Conservation (phyloP, 2,329 filamentous ascomycete species). For the Colletotrichum sp. region DNA sequence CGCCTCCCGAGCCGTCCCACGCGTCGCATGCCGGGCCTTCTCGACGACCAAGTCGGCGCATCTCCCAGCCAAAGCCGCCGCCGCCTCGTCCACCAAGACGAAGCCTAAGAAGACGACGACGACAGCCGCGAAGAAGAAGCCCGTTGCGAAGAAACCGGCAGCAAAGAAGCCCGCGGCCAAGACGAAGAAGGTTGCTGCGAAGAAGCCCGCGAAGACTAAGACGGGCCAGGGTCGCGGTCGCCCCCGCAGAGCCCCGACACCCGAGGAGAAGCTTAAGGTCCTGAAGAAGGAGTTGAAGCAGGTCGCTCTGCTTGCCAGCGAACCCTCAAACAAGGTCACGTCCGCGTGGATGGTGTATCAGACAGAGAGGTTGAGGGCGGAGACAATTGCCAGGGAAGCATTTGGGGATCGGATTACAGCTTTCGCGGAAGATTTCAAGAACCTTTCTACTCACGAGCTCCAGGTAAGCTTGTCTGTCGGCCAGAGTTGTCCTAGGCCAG, state of each 20-base stretch:
- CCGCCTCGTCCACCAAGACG: conserved; percentile 22
- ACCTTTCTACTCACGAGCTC: conserved; percentile 42
- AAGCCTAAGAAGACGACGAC: conserved; percentile 27
- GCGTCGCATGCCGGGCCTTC: conserved; percentile 32
- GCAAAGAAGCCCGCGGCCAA: conserved; percentile 24
- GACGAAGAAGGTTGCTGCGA: conserved; percentile 3
- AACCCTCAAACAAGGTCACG: conserved; percentile 37
- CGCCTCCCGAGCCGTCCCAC: conserved; percentile 22
- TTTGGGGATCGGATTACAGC: conserved; percentile 23
- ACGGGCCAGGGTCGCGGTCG: conserved; percentile 24
- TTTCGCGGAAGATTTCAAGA: conserved; percentile 40
- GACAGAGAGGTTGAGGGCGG: conserved; percentile 29
- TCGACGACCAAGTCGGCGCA: conserved; percentile 31
- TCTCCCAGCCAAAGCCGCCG: conserved; percentile 25
- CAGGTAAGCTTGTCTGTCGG: conserved; percentile 40
- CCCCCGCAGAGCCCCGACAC: conserved; percentile 34
- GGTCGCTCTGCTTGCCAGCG: conserved; percentile 41
- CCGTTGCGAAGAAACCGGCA: conserved; percentile 26
- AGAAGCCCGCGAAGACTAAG: conserved; percentile 25
- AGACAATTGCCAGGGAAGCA: background rate
- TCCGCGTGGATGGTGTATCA: conserved; percentile 44
- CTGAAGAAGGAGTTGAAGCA: conserved; percentile 41
- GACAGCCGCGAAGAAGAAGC: conserved; percentile 25
- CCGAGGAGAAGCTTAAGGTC: conserved; percentile 40
- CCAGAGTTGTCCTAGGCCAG: conserved; percentile 20